Evolutionary conservation across 148 eudicot genomes (phyloP).

Genomic region (Rhododendron griersonianum): DNA sequence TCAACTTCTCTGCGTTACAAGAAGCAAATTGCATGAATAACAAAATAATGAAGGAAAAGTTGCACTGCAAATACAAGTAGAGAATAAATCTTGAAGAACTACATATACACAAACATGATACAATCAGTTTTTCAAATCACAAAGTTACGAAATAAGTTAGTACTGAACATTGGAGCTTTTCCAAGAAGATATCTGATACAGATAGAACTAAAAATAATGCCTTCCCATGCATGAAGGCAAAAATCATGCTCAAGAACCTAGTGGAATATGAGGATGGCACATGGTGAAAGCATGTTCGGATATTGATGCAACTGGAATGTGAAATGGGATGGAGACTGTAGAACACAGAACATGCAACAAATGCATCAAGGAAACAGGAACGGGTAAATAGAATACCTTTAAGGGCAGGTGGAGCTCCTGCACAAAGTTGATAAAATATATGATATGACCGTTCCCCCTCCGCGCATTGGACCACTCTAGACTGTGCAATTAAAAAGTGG

Average conservation of each 20-base stretch:
- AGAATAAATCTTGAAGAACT: background rate
- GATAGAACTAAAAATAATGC: background rate
- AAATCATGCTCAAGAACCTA: background rate
- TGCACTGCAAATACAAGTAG: background rate
- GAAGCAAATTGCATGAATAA: constrained; percentile 1
- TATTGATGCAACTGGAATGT: background rate
- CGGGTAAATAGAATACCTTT: constrained; percentile 46
- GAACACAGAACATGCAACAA: background rate
- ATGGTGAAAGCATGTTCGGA: background rate
- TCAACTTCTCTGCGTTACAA: constrained; percentile 60
- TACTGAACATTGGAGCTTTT: background rate
- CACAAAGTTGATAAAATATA: constrained; percentile 97
- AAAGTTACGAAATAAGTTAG: background rate
- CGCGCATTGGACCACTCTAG: constrained; percentile 93
- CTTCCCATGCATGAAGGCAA: background rate
- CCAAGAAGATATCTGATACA: background rate
- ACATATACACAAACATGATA: background rate
- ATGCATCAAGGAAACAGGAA: background rate
- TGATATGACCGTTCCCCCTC: constrained; percentile 98
- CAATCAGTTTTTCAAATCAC: background rate
- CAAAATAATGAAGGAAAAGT: background rate
- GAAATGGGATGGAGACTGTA: background rate
- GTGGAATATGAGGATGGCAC: background rate
- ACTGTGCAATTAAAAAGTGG: constrained; percentile 46
- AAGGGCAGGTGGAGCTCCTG: constrained; percentile 77